These are phyloP conservation scores for Aspergillus arachidicola DNA, from an alignment of 2,329 filamentous ascomycete species.

Conservation along the genomic window DNA sequence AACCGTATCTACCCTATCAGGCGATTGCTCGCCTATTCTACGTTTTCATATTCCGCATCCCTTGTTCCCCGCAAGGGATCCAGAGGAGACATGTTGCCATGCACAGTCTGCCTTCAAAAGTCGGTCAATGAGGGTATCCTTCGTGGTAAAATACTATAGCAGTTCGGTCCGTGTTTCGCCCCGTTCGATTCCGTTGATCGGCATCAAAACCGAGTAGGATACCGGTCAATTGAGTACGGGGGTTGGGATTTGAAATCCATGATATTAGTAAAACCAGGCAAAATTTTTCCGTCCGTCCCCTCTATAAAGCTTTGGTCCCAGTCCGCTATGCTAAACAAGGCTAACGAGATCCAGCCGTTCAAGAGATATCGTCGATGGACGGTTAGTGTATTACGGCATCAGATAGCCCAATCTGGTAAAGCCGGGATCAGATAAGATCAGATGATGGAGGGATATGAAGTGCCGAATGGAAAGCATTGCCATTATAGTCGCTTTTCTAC, in stretches of 20 bases:
- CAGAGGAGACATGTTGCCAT: not conserved
- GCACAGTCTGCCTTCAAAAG: not conserved
- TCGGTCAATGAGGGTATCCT: conserved; percentile 7
- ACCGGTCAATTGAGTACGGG: not conserved
- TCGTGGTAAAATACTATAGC: not conserved
- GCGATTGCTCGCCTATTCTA: not conserved
- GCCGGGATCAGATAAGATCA: conserved; percentile 32
- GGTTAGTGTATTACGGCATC: conserved; percentile 13
- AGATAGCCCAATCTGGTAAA: conserved; percentile 17
- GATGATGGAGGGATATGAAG: conserved; percentile 16
- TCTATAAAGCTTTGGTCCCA: conserved; percentile 5
- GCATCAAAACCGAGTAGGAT: conserved; percentile 4
- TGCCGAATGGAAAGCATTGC: conserved; percentile 11
- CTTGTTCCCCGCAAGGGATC: not conserved
- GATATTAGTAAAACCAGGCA: conserved; percentile 6
- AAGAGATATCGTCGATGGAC: conserved; percentile 9
- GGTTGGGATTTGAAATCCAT: conserved; percentile 4
- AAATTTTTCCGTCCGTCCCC: conserved; percentile 10
- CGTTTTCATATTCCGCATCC: not conserved
- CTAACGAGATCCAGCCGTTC: not conserved
- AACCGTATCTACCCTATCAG: no score
- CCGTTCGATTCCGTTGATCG: conserved; percentile 18
- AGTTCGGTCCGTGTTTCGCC: conserved; percentile 16
- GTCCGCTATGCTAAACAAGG: conserved; percentile 5
- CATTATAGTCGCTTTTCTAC: not conserved